phyloP scores from a whole-genome alignment of 768 basidiomycete genomes.

The Asterophora lycoperdoides region DNA sequence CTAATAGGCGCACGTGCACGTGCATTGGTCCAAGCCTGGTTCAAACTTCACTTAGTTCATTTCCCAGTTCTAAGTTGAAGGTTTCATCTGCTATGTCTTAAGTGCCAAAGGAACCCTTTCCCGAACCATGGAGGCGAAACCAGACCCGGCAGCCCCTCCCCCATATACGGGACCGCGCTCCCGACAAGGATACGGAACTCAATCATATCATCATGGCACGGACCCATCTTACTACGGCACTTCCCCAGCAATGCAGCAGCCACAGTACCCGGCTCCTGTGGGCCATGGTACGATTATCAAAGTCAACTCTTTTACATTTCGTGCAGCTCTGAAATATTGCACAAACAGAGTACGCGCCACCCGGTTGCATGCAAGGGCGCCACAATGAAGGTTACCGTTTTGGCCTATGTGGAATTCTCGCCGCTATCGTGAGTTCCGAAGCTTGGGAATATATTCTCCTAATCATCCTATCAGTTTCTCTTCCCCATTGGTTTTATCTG shows the following conservation, averaged over 20 bases:
- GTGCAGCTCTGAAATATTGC: neutral
- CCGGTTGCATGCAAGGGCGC: conserved; percentile 22
- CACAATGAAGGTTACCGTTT: conserved; percentile 20
- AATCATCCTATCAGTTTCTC: conserved; percentile 13
- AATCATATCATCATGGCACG: too few relatives aligned
- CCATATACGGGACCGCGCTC: conserved; percentile 4
- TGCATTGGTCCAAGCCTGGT: too few relatives aligned
- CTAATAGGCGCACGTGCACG: conserved; percentile 7
- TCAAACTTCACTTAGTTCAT: too few relatives aligned
- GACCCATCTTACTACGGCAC: conserved; percentile 2
- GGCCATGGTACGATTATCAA: conserved; percentile 4
- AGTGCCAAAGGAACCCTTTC: neutral
- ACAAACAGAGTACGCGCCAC: conserved; percentile 14
- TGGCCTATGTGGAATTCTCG: conserved; percentile 27
- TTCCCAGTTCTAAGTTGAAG: too few relatives aligned
- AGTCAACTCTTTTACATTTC: neutral
- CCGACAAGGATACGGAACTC: neutral
- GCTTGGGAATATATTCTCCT: neutral
- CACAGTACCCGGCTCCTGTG: conserved; percentile 7
- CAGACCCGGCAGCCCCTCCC: conserved; percentile 4
- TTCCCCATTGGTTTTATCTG: conserved; percentile 24
- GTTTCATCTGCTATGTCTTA: conserved; percentile 3
- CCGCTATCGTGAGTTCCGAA: conserved; percentile 20
- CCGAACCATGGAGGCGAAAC: conserved; percentile 11
- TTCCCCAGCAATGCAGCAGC: conserved; percentile 4